These are phyloP conservation scores for Ustilago bromivora DNA, from an alignment of 1,284 basidiomycete genomes.

Conservation along the genomic window DNA sequence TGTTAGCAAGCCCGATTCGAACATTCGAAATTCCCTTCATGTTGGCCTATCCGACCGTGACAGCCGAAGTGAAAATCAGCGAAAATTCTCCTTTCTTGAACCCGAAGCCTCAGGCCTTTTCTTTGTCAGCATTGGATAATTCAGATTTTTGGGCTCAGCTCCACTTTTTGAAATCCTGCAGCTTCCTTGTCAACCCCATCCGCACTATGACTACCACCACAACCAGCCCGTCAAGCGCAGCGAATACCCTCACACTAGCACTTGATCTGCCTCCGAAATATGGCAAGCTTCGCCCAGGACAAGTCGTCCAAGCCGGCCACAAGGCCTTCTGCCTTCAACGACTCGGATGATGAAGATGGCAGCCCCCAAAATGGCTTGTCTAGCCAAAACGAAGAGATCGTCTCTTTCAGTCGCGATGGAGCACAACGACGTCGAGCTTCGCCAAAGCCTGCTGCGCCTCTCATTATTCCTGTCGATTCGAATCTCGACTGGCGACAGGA, in stretches of 20 bases:
- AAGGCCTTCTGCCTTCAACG: conserved; percentile 28
- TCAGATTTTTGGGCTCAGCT: conserved; percentile 7
- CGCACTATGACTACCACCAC: background rate
- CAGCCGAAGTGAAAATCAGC: conserved; percentile 8
- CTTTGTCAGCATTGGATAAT: conserved; percentile 28
- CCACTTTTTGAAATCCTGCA: conserved; percentile 8
- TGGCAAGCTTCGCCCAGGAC: conserved; percentile 8
- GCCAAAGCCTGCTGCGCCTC: conserved; percentile 13
- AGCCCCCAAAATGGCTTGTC: conserved; percentile 3
- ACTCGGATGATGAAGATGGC: conserved; percentile 32
- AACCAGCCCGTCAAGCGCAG: conserved; percentile 2
- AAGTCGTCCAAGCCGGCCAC: conserved; percentile 4
- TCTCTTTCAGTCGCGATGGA: conserved; percentile 32
- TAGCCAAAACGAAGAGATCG: conserved; percentile 24
- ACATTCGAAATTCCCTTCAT: conserved; percentile 21
- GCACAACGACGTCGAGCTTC: conserved; percentile 19
- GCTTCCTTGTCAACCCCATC: background rate
- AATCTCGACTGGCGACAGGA: conserved; percentile 63
- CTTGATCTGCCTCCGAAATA: background rate
- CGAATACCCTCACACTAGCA: background rate
- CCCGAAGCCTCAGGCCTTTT: background rate
- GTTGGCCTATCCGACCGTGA: conserved; percentile 4
- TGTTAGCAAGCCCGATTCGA: background rate
- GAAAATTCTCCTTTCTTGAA: conserved; percentile 12
- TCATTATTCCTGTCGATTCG: conserved; percentile 51